phyloP scores from a whole-genome alignment of 2,329 filamentous ascomycete species.

The Penicillium digitatum region DNA sequence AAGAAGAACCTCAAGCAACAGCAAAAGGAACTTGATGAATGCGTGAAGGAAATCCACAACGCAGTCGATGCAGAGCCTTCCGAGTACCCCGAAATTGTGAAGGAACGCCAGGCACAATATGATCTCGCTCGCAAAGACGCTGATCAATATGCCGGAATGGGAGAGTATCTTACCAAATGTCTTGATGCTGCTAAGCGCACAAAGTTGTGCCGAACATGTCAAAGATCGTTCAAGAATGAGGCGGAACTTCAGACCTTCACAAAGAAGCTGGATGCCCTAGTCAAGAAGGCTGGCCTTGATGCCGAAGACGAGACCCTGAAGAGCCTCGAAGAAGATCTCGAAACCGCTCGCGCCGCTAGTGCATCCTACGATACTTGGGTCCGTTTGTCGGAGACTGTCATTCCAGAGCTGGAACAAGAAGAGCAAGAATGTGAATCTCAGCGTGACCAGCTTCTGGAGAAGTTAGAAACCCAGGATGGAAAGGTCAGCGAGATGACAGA shows the following conservation, averaged over 20 bases:
- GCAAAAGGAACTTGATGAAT: slow-evolving; percentile 58
- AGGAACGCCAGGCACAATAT: slow-evolving; percentile 50
- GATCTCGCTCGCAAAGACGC: slow-evolving; percentile 59
- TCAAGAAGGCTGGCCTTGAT: slow-evolving; percentile 51
- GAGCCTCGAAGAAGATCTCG: slow-evolving; percentile 59
- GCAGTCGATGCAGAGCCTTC: slow-evolving; percentile 51
- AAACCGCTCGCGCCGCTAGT: slow-evolving; percentile 59
- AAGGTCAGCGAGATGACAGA: slow-evolving; percentile 60
- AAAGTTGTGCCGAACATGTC: slow-evolving; percentile 73
- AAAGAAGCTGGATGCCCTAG: slow-evolving; percentile 59
- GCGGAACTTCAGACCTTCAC: slow-evolving; percentile 61
- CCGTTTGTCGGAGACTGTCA: slow-evolving; percentile 62
- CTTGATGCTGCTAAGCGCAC: slow-evolving; percentile 62
- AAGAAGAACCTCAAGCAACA: slow-evolving; percentile 64
- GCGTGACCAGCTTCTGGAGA: slow-evolving; percentile 56
- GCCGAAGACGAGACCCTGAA: slow-evolving; percentile 61
- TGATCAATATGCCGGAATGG: slow-evolving; percentile 63
- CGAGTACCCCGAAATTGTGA: slow-evolving; percentile 52
- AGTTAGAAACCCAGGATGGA: slow-evolving; percentile 65
- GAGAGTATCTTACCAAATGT: slow-evolving; percentile 68
- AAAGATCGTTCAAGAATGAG: slow-evolving; percentile 60
- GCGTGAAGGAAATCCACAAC: slow-evolving; percentile 60
- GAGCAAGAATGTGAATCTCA: slow-evolving; percentile 60
- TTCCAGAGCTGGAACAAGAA: slow-evolving; percentile 65
- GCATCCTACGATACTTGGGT: slow-evolving; percentile 70